Evolutionary conservation across 1,284 basidiomycete species (phyloP), one percentile per base, ranked within the genome.

Genomic region (Malassezia psittaci): DNA sequence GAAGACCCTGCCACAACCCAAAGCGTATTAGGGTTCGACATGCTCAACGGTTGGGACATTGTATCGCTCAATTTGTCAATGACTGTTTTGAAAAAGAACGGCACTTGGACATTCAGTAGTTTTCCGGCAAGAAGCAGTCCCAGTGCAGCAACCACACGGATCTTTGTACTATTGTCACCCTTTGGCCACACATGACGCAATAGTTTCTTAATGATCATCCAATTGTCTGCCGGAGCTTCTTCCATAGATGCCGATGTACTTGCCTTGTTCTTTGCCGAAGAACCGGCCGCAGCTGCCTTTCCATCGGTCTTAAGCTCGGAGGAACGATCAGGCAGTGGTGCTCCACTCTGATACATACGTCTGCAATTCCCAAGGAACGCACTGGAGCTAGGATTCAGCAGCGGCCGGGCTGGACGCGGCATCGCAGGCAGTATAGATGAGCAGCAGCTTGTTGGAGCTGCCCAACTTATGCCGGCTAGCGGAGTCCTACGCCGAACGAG

Each of bases 91-190:
- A 98, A 98, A 63, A 96, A 81, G 64, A 90, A 83, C 0, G 94
- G 93, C 5, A 98, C 91, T 80, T 96, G 93, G 0, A 98, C 93
- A 72, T 96, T 98, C 56, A 96, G 78, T 29, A 94, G 77, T 85
- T 98, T 98, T 51, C 89, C 91, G 6, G 82, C 79, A 36, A 96
- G 79, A 36, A 98, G 79, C 52, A 98, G 77, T 0, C 79, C 81
- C 45, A 98, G 81, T 0, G 94, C 94, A 5, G 87, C 75, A 0
- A 96, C 66, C 5, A 99, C 93, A 5, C 90, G 83, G 45, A 57
- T 79, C 61, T 82, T 82, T 49, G 80, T 79, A 5, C 73, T 67
- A 42, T 68, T 72, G 52, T 80, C 78, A 18, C 77, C 77, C 61
- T 78, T 79, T 0, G 82, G 81, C 82, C 82, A 83, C 34, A 82